Percentiles rank a stretch among this genome's conserved stretches.
Conservation (phyloP, 2,329 filamentous ascomycete genomes). For the Aquanectria penicillioides region DNA sequence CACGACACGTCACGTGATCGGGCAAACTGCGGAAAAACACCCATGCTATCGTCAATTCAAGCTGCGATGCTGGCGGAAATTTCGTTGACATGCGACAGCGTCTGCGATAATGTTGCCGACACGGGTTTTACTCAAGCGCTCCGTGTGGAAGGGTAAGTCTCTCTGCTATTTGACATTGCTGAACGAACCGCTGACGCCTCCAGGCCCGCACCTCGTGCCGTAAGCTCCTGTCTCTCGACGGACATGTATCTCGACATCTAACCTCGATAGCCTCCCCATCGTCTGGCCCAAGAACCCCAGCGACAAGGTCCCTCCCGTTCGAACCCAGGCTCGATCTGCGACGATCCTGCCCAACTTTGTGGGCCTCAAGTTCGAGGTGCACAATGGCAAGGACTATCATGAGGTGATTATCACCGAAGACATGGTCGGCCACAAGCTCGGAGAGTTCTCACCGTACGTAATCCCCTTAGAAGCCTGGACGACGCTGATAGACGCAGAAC, state of each 20-base stretch:
- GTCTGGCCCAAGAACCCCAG: slow-evolving; percentile 66
- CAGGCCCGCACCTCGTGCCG: slow-evolving; percentile 65
- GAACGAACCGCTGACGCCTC: slow-evolving; percentile 32
- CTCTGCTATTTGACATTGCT: not conserved
- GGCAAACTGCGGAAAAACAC: slow-evolving; percentile 35
- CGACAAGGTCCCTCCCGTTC: slow-evolving; percentile 76
- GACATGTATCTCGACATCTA: slow-evolving; percentile 36
- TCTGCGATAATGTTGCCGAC: slow-evolving; percentile 72
- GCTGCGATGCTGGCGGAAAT: slow-evolving; percentile 33
- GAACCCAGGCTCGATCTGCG: slow-evolving; percentile 86
- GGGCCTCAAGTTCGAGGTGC: slow-evolving; percentile 86
- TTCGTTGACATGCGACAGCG: slow-evolving; percentile 39
- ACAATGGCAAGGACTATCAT: slow-evolving; percentile 90
- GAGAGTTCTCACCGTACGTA: slow-evolving; percentile 88
- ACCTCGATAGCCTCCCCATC: slow-evolving; percentile 67
- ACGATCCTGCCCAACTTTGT: slow-evolving; percentile 95
- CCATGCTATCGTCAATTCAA: slow-evolving; percentile 27
- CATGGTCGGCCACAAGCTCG: slow-evolving; percentile 96
- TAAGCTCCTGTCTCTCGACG: slow-evolving; percentile 46
- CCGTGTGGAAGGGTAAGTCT: slow-evolving; percentile 84
- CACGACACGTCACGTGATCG: slow-evolving; percentile 20
- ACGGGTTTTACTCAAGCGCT: slow-evolving; percentile 75
- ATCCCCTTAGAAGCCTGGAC: too few relatives aligned
- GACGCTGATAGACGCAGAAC: slow-evolving; percentile 53
- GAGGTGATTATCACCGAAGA: slow-evolving; percentile 89